Evolutionary conservation across 202 grass and related monocot species (phyloP).

Genomic region (Setaria viridis): DNA sequence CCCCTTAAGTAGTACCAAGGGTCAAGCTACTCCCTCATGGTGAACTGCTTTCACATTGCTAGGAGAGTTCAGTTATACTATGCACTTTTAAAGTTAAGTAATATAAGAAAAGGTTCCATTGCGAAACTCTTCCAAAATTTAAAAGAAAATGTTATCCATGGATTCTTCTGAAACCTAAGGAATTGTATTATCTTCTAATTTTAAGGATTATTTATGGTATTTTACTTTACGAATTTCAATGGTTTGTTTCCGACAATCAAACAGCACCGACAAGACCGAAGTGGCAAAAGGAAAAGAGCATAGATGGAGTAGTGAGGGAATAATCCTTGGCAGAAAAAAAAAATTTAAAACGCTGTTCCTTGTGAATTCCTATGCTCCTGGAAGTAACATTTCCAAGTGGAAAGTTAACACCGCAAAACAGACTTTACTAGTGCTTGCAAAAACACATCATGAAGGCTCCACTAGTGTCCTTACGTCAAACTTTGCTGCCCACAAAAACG

Average conservation of each 20-base stretch:
- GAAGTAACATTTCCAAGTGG: neutral
- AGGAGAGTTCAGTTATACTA: neutral
- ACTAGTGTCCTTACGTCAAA: conserved; percentile 19
- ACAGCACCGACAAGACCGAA: neutral
- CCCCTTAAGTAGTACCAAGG: neutral
- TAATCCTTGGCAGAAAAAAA: neutral
- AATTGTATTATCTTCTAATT: neutral
- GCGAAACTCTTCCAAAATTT: neutral
- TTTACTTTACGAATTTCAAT: neutral
- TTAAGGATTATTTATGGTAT: neutral
- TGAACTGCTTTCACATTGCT: neutral
- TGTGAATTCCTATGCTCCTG: neutral
- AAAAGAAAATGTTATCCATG: neutral
- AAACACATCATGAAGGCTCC: conserved; percentile 27
- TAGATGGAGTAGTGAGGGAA: neutral
- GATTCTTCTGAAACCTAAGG: neutral
- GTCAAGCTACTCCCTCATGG: neutral
- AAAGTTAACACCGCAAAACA: conserved; percentile 7
- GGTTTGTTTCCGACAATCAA: neutral
- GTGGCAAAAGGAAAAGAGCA: neutral
- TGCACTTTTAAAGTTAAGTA: neutral
- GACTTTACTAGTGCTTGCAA: neutral
- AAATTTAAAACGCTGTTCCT: neutral
- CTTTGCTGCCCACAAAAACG: conserved; percentile 15
- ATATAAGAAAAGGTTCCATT: neutral